Conservation (phyloP, 1,284 basidiomycete species). For the Phylloporus sp. region DNA sequence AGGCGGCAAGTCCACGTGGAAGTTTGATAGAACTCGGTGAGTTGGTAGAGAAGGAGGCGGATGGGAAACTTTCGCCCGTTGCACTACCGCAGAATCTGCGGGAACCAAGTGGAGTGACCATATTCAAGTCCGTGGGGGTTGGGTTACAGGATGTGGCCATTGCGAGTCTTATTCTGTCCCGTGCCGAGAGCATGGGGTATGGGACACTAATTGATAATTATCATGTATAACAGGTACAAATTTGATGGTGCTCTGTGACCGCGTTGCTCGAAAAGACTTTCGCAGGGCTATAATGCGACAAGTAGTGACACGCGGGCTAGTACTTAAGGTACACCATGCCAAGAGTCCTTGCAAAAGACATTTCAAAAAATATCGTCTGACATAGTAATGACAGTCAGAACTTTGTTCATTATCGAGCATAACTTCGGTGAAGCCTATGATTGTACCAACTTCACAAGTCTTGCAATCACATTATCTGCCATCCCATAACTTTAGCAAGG, state of each 20-base stretch:
- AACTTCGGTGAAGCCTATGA: no score
- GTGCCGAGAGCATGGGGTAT: conserved; percentile 47
- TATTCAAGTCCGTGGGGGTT: conserved; percentile 83
- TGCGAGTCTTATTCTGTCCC: conserved; percentile 53
- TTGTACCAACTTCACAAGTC: neutral
- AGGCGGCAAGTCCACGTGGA: conserved; percentile 47
- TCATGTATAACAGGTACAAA: conserved; percentile 34
- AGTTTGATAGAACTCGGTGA: conserved; percentile 70
- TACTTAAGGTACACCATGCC: neutral
- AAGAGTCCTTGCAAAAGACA: neutral
- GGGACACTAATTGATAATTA: conserved; percentile 51
- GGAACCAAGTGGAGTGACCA: conserved; percentile 56
- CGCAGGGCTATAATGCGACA: neutral
- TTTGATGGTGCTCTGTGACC: neutral
- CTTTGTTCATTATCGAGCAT: no score
- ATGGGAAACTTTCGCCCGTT: conserved; percentile 26
- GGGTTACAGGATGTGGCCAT: conserved; percentile 82
- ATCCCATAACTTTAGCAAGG: no score
- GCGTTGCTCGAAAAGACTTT: neutral
- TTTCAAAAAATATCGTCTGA: no score
- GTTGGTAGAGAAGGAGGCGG: conserved; percentile 47
- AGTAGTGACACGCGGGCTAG: neutral
- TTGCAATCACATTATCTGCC: neutral
- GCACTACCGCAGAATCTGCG: conserved; percentile 43
- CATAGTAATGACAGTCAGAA: no score